These are phyloP conservation scores for Penicillium fimorum DNA, from an alignment of 495 filamentous ascomycete species.

Conservation along the genomic window DNA sequence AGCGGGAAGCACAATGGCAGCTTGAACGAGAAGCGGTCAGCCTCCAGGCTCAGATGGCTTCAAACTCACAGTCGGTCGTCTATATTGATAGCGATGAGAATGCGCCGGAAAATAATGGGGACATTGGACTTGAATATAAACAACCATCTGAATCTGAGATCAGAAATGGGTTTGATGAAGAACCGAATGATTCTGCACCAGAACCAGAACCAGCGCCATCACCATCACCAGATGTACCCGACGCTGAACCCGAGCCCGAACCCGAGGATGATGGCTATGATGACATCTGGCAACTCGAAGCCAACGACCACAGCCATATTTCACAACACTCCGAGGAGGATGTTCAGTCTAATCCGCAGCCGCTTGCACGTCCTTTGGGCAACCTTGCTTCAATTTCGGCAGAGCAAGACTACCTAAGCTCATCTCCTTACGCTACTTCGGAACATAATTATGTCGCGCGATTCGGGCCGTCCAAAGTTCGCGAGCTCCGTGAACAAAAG, in stretches of 20 bases:
- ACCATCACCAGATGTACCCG: neutral
- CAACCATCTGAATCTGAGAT: conserved; percentile 21
- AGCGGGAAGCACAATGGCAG: conserved; percentile 49
- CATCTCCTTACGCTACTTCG: conserved; percentile 35
- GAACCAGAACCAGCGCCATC: neutral
- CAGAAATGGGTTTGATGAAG: conserved; percentile 8
- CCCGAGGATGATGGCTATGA: conserved; percentile 34
- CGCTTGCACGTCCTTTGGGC: conserved; percentile 17
- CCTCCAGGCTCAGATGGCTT: conserved; percentile 46
- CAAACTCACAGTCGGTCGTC: conserved; percentile 46
- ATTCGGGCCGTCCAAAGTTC: conserved; percentile 37
- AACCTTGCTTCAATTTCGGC: conserved; percentile 6
- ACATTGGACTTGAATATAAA: conserved; percentile 6
- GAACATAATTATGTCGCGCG: conserved; percentile 30
- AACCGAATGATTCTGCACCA: neutral
- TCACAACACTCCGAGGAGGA: conserved; percentile 27
- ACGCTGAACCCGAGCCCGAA: conserved; percentile 10
- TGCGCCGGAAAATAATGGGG: conserved; percentile 10
- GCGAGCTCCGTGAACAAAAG: conserved; percentile 39
- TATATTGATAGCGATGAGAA: conserved; percentile 50
- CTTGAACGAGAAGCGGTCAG: conserved; percentile 51
- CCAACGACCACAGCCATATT: conserved; percentile 34
- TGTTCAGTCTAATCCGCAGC: neutral
- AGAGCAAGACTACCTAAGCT: conserved; percentile 17
- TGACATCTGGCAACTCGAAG: conserved; percentile 50